Percentiles rank a stretch among this genome's conserved stretches.
phyloP scores from a whole-genome alignment of 1,139 yeast species.

The Maudiozyma humilis region DNA sequence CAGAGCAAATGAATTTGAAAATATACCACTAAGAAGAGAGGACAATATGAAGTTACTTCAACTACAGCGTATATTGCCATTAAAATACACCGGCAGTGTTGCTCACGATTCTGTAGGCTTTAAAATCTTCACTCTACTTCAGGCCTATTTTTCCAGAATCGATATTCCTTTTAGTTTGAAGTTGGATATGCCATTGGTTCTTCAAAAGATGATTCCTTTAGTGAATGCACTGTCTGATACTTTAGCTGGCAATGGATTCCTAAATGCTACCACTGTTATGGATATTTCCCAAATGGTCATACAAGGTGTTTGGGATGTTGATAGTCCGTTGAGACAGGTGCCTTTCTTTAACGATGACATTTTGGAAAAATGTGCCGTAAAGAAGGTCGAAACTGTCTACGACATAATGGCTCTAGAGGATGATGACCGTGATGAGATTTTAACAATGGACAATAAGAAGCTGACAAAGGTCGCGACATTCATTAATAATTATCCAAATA shows the following conservation, averaged over 20 bases:
- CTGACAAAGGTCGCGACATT: constrained; percentile 67
- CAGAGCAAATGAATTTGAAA: constrained; percentile 61
- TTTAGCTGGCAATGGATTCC: constrained; percentile 68
- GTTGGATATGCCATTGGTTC: constrained; percentile 46
- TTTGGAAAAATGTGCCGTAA: constrained; percentile 48
- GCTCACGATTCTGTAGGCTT: constrained; percentile 49
- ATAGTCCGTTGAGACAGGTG: constrained; percentile 70
- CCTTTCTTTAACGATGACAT: constrained; percentile 57
- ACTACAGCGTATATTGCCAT: constrained; percentile 54
- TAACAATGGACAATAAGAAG: constrained; percentile 45
- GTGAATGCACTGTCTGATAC: constrained; percentile 67
- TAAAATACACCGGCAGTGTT: constrained; percentile 38
- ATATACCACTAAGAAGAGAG: constrained; percentile 50
- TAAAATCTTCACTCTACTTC: constrained; percentile 69
- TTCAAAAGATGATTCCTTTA: constrained; percentile 43
- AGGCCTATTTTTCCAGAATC: constrained; percentile 71
- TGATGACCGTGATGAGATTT: constrained; percentile 57
- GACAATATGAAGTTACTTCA: constrained; percentile 45
- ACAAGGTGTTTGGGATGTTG: constrained; percentile 82
- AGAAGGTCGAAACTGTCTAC: constrained; percentile 60
- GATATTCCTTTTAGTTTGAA: constrained; percentile 51
- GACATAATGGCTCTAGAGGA: constrained; percentile 84
- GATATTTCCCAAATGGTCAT: constrained; percentile 83
- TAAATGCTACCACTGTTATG: constrained; percentile 76
- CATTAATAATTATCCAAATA: constrained; percentile 82